Evolutionary conservation across 2,329 filamentous ascomycete species (phyloP).

Genomic region (Rutstroemia sp.): DNA sequence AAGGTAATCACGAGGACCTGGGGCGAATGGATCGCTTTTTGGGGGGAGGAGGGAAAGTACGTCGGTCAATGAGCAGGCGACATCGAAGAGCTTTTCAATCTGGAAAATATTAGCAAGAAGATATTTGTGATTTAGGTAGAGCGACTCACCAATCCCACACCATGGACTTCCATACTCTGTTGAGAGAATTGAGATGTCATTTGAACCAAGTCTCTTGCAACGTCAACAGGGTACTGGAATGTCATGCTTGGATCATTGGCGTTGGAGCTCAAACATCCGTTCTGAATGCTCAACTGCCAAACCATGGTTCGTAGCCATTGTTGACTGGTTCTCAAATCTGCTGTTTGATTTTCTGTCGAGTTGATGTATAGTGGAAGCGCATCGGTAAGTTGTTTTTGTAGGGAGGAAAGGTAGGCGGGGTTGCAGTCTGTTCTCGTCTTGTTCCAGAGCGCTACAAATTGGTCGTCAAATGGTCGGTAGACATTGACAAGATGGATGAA

Average conservation of each 20-base stretch:
- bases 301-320: conserved; percentile 58
- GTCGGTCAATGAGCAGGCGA: conserved; percentile 66
- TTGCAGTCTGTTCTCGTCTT: conserved; percentile 53
- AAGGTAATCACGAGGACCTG: conserved; percentile 67
- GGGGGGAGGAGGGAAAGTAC: conserved; percentile 60
- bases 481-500: conserved; percentile 56
- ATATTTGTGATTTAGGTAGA: neutral
- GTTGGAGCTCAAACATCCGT: conserved; percentile 42
- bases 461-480: conserved; percentile 59
- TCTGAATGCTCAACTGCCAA: conserved; percentile 54
- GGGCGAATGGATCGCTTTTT: conserved; percentile 49
- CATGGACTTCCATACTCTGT: conserved; percentile 66
- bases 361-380: conserved; percentile 45
- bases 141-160: conserved; percentile 59
- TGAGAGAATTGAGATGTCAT: conserved; percentile 67
- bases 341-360: conserved; percentile 43
- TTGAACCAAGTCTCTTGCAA: conserved; percentile 53
- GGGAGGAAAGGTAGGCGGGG: conserved; percentile 44
- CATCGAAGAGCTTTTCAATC: conserved; percentile 75
- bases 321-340: conserved; percentile 51
- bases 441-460: conserved; percentile 58
- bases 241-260: conserved; percentile 46
- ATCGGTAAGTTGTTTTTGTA: conserved; percentile 57
- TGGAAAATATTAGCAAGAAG: conserved; percentile 12
- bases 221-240: conserved; percentile 56